A percentile compares a stretch with the other conserved stretches of the same genome.
Evolutionary conservation across 306 rosid species (phyloP).

Genomic region (Potentilla sterilis): DNA sequence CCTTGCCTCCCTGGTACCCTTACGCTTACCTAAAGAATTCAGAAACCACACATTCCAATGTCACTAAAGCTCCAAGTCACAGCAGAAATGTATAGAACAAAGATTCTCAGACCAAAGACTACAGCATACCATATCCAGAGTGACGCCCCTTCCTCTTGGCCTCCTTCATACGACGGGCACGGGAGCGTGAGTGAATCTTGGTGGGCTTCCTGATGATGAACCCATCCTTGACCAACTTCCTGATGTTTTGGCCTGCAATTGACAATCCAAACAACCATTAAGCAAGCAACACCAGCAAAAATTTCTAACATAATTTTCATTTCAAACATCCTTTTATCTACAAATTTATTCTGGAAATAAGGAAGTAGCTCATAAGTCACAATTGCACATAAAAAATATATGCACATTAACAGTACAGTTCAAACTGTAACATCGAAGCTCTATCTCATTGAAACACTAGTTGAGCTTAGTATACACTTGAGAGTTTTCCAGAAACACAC

Average conservation of each 20-base stretch:
- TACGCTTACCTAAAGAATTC: constrained; percentile 63
- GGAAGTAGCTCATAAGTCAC: not conserved
- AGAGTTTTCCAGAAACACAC: not conserved
- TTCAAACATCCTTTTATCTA: not conserved
- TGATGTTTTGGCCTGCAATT: constrained; percentile 79
- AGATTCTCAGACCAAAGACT: not conserved
- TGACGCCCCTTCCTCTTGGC: constrained; percentile 97
- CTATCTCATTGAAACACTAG: not conserved
- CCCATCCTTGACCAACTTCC: constrained; percentile 97
- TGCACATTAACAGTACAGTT: not conserved
- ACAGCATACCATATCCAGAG: constrained; percentile 80
- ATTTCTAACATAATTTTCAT: not conserved
- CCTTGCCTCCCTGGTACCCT: constrained; percentile 98
- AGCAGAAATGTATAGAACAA: not conserved
- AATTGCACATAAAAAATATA: not conserved
- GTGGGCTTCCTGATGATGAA: constrained; percentile 95
- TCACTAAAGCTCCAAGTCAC: not conserved
- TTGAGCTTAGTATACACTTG: not conserved
- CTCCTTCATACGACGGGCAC: constrained; percentile 91
- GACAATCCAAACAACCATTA: not conserved
- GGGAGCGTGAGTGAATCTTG: constrained; percentile 93
- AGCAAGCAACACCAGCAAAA: not conserved
- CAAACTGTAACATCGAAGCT: not conserved
- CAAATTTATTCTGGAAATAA: no score
- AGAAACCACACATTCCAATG: not conserved